Evolutionary conservation across 164 flowering plant genomes (phyloP), one percentile per base, ranked within the genome.

Genomic region (Vitis riparia): DNA sequence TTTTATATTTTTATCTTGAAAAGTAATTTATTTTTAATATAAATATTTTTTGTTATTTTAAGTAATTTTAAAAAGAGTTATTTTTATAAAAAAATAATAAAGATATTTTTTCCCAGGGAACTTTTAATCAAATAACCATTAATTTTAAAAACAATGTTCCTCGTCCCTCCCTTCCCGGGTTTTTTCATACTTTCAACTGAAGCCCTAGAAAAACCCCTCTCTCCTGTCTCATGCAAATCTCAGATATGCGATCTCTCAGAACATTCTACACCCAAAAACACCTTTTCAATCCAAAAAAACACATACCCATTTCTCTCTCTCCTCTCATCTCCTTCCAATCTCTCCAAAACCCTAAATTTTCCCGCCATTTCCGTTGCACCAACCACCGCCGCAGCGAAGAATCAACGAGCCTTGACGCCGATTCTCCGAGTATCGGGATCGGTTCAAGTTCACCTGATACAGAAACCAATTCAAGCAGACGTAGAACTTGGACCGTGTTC

Each of bases 181-280:
- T 23, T 23, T 23, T 49, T 58, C 29, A 16, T 44, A 3, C 50
- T 13, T 17, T 3, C 55, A 10, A 44, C 23, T 27, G 52, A 53
- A 44, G 55, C 29, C 37, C 23, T 23, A 32, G 44, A 23, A 32
- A 32, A 32, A 32, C 13, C 16, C 17, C 27, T 59, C 6, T 65
- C 51, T 48, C 30, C 29, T 51, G 55, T 64, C 66, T 9, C 13
- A 84, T 83, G 82, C 88, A 80, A 71, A n/a, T 67, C 56, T 62
- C 73, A 63, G 81, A 83, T 32, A 87, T 87, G 89, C 73, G 71
- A 61, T 73, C 74, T 8, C 55, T 86, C 10, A 80, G 82, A 51
- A 16, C 68, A 1, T 58, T 88, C 71, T 66, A 44, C 69, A 14
- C 60, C 19, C 78, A 70, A 6, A 80, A 62, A 55, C 69, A 59